These are phyloP conservation scores for Thraustotheca clavata DNA, from an alignment of 352 stramenopile genomes.

Conservation along the genomic window DNA sequence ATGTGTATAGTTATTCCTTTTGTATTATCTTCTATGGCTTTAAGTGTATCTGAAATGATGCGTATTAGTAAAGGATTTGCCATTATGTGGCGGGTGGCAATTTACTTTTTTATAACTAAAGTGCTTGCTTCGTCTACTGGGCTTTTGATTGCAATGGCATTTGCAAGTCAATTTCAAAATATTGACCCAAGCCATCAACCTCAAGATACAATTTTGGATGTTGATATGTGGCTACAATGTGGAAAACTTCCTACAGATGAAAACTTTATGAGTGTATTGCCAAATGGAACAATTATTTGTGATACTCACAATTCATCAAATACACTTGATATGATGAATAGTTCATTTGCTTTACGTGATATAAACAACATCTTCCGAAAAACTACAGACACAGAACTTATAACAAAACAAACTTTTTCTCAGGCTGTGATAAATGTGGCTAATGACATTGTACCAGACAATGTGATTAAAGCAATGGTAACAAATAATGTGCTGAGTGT, in stretches of 20 bases:
- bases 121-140: constrained; percentile 35
- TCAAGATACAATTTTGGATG: constrained; percentile 23
- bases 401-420: constrained; percentile 35
- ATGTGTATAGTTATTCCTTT: constrained; percentile 61
- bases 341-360: constrained; percentile 5
- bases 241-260: constrained; percentile 23
- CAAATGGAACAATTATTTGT: constrained; percentile 37
- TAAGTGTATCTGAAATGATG: constrained; percentile 53
- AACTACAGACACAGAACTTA: constrained; percentile 30
- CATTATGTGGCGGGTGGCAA: constrained; percentile 41
- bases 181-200: constrained; percentile 11
- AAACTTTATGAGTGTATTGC: constrained; percentile 32
- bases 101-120: constrained; percentile 27
- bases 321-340: not conserved
- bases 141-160: constrained; percentile 33
- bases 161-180: constrained; percentile 30
- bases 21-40: constrained; percentile 55
- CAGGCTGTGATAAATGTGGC: constrained; percentile 64
- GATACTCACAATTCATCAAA: constrained; percentile 29
- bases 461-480: constrained; percentile 59
- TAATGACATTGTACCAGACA: constrained; percentile 53
- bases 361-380: constrained; percentile 40
- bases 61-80: constrained; percentile 43
- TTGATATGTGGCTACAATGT: constrained; percentile 28
- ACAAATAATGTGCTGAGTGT: constrained; percentile 52